Base-by-base conservation (phyloP, 2,329 filamentous ascomycete genomes). In the Zarea fungicola region DNA sequence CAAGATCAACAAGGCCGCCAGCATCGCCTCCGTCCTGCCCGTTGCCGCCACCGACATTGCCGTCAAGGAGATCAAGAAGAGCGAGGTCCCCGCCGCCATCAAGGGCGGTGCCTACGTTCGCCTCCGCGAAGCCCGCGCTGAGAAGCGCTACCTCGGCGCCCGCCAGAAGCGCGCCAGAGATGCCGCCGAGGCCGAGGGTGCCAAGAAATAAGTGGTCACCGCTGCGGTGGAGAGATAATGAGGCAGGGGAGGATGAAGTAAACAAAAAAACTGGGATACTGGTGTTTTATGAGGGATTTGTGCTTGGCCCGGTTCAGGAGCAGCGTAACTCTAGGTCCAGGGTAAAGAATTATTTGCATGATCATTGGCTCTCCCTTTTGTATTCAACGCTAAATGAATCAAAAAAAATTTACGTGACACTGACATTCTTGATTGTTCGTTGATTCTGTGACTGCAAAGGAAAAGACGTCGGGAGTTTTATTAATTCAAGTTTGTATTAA, bases 151-250 rank as follows among this genome's bases (percentile, higher is more conserved):
- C 66, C 73, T 80, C 58, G 93, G 93, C 75, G 80, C 80, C 67
- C 84, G 90, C 71, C 91, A 95, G 81, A 97, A 97, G 90, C 85
- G 93, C 68, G 84, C 80, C 63, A 87, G 85, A 81, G 88, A 89
- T 65, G 92, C 86, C 79, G 86, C 84, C 63, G 88, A 91, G 70
- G 88, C 87, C 68, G 86, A 87, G 70, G 78, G 77, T 67, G 81
- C 83, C 74, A 92, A 92, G 87, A 92, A 93, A 85, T 92, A 90
- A 76, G 69, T 65, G 65, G n/a, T 42, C 42, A 48, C 44, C 45
- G 23, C 43, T 23, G 52, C 14, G 41, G 28, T 29, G 42, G 52
- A 44, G 46, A 47, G 34, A 53, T 37, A 47, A 43, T 54, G 52
- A 49, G 42, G 35, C 34, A 42, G 26, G 29, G 40, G 42, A 36